Evolutionary conservation across 805 yeast species (phyloP), one percentile per base, ranked within the genome.

Genomic region (Candida ulmi): DNA sequence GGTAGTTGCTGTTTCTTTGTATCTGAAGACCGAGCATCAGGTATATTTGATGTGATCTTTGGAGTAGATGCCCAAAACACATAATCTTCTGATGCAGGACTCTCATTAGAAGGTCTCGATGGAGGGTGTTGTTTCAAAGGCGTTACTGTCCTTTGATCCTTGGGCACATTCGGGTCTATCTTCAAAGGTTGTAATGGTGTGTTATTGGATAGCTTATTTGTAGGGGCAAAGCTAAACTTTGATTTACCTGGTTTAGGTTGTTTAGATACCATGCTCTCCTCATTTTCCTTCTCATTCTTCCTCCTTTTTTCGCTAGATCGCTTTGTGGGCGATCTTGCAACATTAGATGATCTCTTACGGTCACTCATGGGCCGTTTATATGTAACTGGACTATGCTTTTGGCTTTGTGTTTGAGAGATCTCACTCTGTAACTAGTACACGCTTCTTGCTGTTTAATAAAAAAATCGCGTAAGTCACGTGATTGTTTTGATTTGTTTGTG

Each of bases 61-160:
- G 58, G 58, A 16, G 60, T 54, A 11, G 55, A 54, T 3, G 41
- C 55, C 60, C 60, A 55, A 34, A 40, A 52, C 15, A 55, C 52
- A 41, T 46, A 53, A 31, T 55, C 60, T 32, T 54, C 56, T 9
- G 60, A 55, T 30, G 55, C 45, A 9, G 41, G 45, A 11, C 39
- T 34, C 12, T 47, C 46, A 12, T 13, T 30, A 34, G 5, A 19
- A 21, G 5, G 6, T 11, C 3, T n/a, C 24, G 17, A 17, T 25
- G 15, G 17, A 13, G 12, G 46, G 43, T 11, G 43, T 15, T 4
- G 25, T 8, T 9, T 19, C 23, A 12, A 29, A 26, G 18, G 23
- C n/a, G 5, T n/a, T n/a, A n/a, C n/a, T n/a, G n/a, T n/a, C n/a
- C n/a, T n/a, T n/a, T n/a, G n/a, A n/a, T n/a, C 26, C 6, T 21